Percentiles rank a stretch among this genome's conserved stretches.
Evolutionary conservation across 2,329 filamentous ascomycete species (phyloP).

Genomic region (Colletotrichum sublineola): DNA sequence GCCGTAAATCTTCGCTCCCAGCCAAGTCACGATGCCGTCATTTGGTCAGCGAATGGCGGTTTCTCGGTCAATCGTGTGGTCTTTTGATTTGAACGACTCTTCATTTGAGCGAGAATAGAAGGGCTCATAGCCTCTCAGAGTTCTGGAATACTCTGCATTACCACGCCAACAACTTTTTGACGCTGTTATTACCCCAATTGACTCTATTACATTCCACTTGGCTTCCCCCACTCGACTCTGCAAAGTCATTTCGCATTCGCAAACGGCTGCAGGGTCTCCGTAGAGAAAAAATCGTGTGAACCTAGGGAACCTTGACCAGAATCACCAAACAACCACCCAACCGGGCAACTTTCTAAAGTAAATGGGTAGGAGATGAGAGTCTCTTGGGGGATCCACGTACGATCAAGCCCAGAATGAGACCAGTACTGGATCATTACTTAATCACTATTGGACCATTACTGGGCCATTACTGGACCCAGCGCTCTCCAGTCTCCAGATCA

Average conservation of each 20-base stretch:
- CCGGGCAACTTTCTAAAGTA: neutral
- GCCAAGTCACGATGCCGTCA: neutral
- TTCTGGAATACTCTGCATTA: neutral
- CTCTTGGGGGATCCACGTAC: neutral
- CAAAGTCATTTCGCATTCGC: slow-evolving; percentile 31
- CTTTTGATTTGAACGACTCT: neutral
- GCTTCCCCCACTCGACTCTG: slow-evolving; percentile 37
- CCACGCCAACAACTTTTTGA: slow-evolving; percentile 3
- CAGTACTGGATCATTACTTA: too few species aligned
- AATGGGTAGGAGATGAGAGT: neutral
- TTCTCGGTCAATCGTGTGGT: neutral
- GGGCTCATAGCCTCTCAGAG: neutral
- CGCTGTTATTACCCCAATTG: slow-evolving; percentile 20
- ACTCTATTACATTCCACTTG: slow-evolving; percentile 7
- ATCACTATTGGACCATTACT: too few species aligned
- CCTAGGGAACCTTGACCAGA: slow-evolving; percentile 18
- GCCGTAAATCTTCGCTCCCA: neutral
- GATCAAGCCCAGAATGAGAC: neutral
- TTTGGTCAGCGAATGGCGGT: neutral
- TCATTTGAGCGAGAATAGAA: slow-evolving; percentile 8
- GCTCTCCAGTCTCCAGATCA: slow-evolving; percentile 8
- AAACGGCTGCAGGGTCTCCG: slow-evolving; percentile 18
- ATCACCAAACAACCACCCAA: neutral
- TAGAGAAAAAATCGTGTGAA: slow-evolving; percentile 30
- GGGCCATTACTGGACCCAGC: neutral